Base-by-base conservation (phyloP, 139 green algal genomes). In the Diplosphaera chodatii region DNA sequence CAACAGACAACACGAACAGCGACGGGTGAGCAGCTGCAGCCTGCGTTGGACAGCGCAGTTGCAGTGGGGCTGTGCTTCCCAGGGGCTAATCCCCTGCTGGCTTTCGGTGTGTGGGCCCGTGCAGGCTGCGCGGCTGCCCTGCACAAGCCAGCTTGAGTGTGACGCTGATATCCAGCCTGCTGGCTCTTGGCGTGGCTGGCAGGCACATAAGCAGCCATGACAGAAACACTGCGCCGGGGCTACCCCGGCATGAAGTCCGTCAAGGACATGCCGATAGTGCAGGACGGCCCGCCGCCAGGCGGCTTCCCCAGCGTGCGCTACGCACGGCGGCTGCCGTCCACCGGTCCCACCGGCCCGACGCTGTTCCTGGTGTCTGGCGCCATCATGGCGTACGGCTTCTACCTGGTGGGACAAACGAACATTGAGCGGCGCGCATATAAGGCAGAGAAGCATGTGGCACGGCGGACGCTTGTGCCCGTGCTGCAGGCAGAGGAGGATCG, bases 381-480 rank as follows among this genome's bases (percentile, higher is more conserved):
- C 18, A 82, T 96, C 64, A 94, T 96, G 81, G 87, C 82, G 4
- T 98, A 94, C 40, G 93, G 93, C 37, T 96, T 96, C 74, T 93
- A 96, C 68, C 82, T 83, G 74, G 87, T 82, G 31, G 86, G 84
- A 1, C 75, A 90, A 73, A 73, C 67, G 40, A 91, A 90, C 76
- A 76, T 80, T 6, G 32, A 78, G 64, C 64, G 77, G 33, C 71
- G 80, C 25, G 72, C 32, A n/a, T 10, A 75, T 21, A 84, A 76
- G 67, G 70, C 66, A 28, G 88, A 91, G 66, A 88, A 88, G 68
- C 28, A 80, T 22, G 63, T 40, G 32, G 76, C 79, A 25, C 77
- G 89, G 25, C 70, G 68, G 22, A 68, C 75, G 4, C 67, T 94
- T 8, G 76, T 89, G 37, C 89, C 88, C 22, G 80, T 87, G 71